A percentile compares a stretch with the other conserved stretches of the same genome.
These are phyloP conservation scores for Ascochyta lentis DNA, from an alignment of 2,329 filamentous ascomycete genomes.

Conservation along the genomic window DNA sequence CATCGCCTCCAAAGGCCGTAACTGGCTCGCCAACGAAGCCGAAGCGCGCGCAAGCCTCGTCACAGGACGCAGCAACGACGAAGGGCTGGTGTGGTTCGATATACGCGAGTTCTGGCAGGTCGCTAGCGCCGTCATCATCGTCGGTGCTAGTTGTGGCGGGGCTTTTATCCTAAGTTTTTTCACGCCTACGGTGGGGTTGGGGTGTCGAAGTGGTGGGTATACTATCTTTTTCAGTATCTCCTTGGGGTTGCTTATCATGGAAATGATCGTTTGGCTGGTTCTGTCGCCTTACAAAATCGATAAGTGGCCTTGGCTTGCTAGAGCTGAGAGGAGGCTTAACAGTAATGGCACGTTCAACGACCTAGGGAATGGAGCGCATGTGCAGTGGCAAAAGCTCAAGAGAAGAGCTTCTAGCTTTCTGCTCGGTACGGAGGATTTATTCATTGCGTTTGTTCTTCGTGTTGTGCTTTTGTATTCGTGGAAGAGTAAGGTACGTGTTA, in stretches of 20 bases:
- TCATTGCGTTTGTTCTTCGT: constrained; percentile 14
- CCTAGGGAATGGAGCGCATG: constrained; percentile 16
- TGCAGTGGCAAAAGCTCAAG: constrained; percentile 19
- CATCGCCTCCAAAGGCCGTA: constrained; percentile 46
- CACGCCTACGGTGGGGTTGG: constrained; percentile 56
- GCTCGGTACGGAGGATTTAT: constrained; percentile 7
- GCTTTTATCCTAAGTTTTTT: constrained; percentile 53
- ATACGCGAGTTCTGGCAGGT: constrained; percentile 55
- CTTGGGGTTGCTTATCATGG: constrained; percentile 45
- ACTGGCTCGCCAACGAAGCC: constrained; percentile 48
- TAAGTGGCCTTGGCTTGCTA: constrained; percentile 16
- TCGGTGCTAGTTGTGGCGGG: constrained; percentile 46
- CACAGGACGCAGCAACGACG: constrained; percentile 42
- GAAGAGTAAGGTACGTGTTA: constrained; percentile 7
- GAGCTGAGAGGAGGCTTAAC: constrained; percentile 22
- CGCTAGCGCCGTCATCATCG: constrained; percentile 44
- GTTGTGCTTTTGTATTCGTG: constrained; percentile 12
- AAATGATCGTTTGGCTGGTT: constrained; percentile 48
- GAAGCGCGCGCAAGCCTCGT: constrained; percentile 47
- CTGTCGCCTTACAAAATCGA: constrained; percentile 28
- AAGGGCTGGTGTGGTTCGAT: constrained; percentile 52
- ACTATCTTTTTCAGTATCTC: constrained; percentile 49
- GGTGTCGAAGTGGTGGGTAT: constrained; percentile 52
- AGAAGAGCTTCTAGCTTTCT: constrained; percentile 10
- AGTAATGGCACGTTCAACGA: constrained; percentile 18